These are phyloP conservation scores for Heliophila coronopifolia DNA, from an alignment of 441 rosid genomes.

Conservation along the genomic window DNA sequence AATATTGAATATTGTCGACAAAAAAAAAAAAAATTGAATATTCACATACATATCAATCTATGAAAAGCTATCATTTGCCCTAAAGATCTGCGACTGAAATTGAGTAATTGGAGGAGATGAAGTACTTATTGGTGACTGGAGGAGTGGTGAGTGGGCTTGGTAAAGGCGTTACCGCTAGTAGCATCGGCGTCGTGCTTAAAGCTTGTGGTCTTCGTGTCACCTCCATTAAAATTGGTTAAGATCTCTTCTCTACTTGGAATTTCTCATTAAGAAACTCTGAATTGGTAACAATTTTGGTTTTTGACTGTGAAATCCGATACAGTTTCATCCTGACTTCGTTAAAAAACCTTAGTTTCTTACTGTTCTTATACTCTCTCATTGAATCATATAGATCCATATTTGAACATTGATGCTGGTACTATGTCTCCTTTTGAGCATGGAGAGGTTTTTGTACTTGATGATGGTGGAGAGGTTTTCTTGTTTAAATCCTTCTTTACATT, in stretches of 20 bases:
- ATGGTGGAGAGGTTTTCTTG: slow-evolving; percentile 70
- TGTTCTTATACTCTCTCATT: slow-evolving; percentile 19
- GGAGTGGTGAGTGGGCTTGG: slow-evolving; percentile 75
- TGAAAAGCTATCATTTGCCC: too few species aligned
- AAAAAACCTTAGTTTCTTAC: background rate
- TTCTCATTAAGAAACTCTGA: background rate
- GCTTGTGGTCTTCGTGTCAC: slow-evolving; percentile 71
- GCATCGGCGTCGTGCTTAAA: slow-evolving; percentile 59
- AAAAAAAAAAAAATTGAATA: too few species aligned
- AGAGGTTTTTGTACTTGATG: slow-evolving; percentile 73
- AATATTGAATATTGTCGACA: too few species aligned
- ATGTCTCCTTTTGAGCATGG: slow-evolving; percentile 92
- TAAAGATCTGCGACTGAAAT: too few species aligned
- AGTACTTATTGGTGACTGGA: slow-evolving; percentile 83
- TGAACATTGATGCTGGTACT: slow-evolving; percentile 82
- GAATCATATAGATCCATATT: slow-evolving; percentile 88
- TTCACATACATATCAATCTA: too few species aligned
- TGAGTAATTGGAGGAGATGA: too few species aligned
- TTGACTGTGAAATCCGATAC: too few species aligned
- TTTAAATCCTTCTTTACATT: background rate
- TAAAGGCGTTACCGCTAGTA: slow-evolving; percentile 65
- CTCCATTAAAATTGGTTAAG: slow-evolving; percentile 81
- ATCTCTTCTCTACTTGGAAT: too few species aligned
- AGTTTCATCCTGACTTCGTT: too few species aligned
- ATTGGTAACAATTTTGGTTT: too few species aligned